Evolutionary conservation across 495 filamentous ascomycete species (phyloP).

Genomic region (Penicillium flavigenum): DNA sequence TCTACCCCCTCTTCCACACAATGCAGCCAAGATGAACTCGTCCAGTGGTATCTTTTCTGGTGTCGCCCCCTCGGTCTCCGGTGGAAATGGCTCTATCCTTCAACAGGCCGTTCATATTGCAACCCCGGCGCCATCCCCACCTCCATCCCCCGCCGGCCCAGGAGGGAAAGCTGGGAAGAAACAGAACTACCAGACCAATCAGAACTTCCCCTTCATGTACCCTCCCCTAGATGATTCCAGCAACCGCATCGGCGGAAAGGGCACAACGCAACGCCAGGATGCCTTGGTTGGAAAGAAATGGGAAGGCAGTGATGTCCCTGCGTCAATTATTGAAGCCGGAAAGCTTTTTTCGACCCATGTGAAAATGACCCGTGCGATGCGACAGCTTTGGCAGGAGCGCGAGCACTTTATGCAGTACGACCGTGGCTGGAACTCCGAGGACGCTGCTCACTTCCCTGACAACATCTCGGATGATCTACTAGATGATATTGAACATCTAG

Average conservation of each 20-base stretch:
- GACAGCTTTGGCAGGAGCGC: constrained; percentile 91
- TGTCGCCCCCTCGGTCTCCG: constrained; percentile 41
- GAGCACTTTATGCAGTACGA: constrained; percentile 89
- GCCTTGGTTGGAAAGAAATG: constrained; percentile 74
- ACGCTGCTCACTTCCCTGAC: constrained; percentile 34
- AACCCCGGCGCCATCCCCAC: constrained; percentile 94
- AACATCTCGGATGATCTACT: constrained; percentile 46
- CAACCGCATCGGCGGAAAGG: constrained; percentile 85
- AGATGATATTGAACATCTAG: constrained; percentile 28
- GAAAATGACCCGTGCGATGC: constrained; percentile 84
- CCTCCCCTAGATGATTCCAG: constrained; percentile 81
- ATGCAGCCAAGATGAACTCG: constrained; percentile 55
- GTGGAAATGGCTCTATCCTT: constrained; percentile 72
- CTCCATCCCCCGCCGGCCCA: constrained; percentile 76
- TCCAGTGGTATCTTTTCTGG: constrained; percentile 44
- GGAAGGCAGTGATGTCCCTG: constrained; percentile 88
- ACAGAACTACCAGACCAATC: constrained; percentile 98
- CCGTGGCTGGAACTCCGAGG: constrained; percentile 74
- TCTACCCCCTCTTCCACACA: constrained; percentile 77
- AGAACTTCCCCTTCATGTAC: constrained; percentile 97
- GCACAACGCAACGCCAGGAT: constrained; percentile 71
- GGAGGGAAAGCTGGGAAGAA: constrained; percentile 96
- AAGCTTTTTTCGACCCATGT: constrained; percentile 86
- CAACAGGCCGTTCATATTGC: constrained; percentile 97
- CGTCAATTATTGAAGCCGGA: constrained; percentile 93